phyloP scores from a whole-genome alignment of 768 basidiomycete species.

The Lactarius vividus region DNA sequence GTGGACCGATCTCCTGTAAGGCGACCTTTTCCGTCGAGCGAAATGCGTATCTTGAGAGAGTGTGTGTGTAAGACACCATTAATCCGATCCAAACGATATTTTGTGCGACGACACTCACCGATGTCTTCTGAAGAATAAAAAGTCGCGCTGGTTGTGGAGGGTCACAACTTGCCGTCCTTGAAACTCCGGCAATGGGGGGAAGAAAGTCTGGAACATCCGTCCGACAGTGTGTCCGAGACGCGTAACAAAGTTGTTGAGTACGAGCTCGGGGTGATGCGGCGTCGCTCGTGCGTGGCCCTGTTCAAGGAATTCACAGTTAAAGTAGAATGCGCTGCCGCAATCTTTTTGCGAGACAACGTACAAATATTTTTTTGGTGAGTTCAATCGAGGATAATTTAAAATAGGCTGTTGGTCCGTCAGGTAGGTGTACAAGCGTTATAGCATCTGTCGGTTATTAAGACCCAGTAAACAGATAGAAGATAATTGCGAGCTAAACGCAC shows the following conservation, averaged over 20 bases:
- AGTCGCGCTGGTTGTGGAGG: conserved; percentile 95
- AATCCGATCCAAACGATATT: conserved; percentile 18
- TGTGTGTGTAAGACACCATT: background rate
- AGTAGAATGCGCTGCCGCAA: background rate
- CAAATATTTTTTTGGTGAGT: conserved; percentile 82
- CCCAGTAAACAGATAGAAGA: conserved; percentile 15
- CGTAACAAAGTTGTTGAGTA: conserved; percentile 92
- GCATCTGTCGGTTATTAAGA: conserved; percentile 57
- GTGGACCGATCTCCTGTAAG: conserved; percentile 95
- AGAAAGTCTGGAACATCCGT: conserved; percentile 93
- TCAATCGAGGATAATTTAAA: conserved; percentile 91
- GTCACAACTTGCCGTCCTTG: conserved; percentile 97
- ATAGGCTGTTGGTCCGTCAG: conserved; percentile 90
- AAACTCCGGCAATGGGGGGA: conserved; percentile 93
- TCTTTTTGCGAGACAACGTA: conserved; percentile 37
- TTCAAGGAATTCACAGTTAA: background rate
- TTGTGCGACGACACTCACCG: conserved; percentile 48
- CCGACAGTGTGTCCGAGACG: conserved; percentile 91
- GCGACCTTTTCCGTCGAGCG: conserved; percentile 87
- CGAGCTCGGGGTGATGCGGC: conserved; percentile 90
- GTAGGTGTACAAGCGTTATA: conserved; percentile 87
- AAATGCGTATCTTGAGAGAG: conserved; percentile 78
- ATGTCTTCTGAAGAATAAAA: conserved; percentile 95
- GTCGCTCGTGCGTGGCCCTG: conserved; percentile 93
- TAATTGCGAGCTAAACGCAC: conserved; percentile 35